These are phyloP conservation scores for Rhynchosporium agropyri DNA, from an alignment of 2,329 filamentous ascomycete genomes.

Conservation along the genomic window DNA sequence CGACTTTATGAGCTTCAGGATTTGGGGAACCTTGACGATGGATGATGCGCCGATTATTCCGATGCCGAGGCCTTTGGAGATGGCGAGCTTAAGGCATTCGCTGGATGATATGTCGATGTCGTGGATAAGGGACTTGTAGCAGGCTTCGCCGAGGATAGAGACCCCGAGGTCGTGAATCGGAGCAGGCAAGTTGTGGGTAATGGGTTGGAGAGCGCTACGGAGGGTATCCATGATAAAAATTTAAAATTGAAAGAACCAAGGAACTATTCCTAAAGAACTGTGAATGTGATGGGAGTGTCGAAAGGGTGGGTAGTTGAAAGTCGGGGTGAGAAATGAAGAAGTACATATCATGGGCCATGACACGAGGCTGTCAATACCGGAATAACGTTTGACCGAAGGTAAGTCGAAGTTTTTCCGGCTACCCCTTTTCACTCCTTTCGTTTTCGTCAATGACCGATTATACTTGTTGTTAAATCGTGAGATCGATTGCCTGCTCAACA, in stretches of 20 bases:
- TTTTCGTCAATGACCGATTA: too few species aligned
- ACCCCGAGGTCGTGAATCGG: conserved; percentile 75
- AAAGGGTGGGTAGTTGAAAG: neutral
- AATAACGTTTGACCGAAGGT: neutral
- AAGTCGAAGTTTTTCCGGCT: neutral
- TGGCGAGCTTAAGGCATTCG: conserved; percentile 82
- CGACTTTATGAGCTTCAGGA: conserved; percentile 84
- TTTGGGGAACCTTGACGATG: conserved; percentile 95
- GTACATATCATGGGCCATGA: neutral
- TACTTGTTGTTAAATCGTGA: too few species aligned
- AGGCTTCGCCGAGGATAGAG: conserved; percentile 78
- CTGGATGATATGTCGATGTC: conserved; percentile 78
- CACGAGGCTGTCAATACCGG: conserved; percentile 11
- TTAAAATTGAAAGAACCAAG: neutral
- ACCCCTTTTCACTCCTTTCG: neutral
- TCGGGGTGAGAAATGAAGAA: neutral
- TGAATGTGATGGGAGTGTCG: neutral
- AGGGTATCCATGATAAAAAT: conserved; percentile 58
- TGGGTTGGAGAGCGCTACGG: conserved; percentile 63
- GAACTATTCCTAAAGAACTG: too few species aligned
- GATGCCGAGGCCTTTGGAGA: conserved; percentile 91
- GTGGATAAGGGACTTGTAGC: conserved; percentile 84
- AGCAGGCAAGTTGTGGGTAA: conserved; percentile 72
- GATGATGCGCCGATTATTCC: conserved; percentile 89
- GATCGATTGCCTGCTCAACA: too few species aligned